Percentiles rank a stretch among this genome's conserved stretches.
Conservation (phyloP, 495 filamentous ascomycete species). For the Talaromyces trachyspermus region DNA sequence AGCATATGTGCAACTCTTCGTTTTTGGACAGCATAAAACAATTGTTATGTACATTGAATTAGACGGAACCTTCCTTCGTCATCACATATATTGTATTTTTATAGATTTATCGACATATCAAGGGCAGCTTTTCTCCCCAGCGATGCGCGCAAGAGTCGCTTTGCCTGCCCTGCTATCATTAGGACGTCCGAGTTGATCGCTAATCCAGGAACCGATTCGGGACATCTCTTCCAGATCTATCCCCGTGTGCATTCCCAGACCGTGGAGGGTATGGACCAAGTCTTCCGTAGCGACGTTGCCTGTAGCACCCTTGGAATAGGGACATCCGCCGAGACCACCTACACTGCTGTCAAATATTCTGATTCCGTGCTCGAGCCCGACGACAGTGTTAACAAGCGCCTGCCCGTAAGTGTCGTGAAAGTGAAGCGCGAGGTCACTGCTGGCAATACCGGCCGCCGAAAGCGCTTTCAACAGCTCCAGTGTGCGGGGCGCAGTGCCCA, state of each 20-base stretch:
- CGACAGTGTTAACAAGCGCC: slow-evolving; percentile 82
- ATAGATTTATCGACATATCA: neutral
- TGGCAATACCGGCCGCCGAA: slow-evolving; percentile 65
- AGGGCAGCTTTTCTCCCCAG: slow-evolving; percentile 2
- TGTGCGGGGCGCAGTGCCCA: slow-evolving; percentile 84
- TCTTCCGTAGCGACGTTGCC: slow-evolving; percentile 96
- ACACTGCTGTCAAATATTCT: slow-evolving; percentile 85
- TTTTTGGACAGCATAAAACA: neutral
- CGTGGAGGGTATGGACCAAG: slow-evolving; percentile 81
- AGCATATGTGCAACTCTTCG: neutral
- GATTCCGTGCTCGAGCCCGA: slow-evolving; percentile 82
- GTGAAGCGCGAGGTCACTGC: slow-evolving; percentile 80
- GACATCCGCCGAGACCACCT: slow-evolving; percentile 87
- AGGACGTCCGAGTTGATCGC: slow-evolving; percentile 63
- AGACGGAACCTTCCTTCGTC: neutral
- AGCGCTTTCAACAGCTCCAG: slow-evolving; percentile 63
- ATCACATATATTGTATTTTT: neutral
- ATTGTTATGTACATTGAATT: slow-evolving; percentile 6
- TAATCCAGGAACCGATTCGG: slow-evolving; percentile 86
- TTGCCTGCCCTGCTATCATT: slow-evolving; percentile 76
- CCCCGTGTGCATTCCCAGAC: slow-evolving; percentile 78
- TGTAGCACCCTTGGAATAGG: slow-evolving; percentile 87
- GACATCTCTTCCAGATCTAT: slow-evolving; percentile 77
- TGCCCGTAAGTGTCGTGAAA: slow-evolving; percentile 98
- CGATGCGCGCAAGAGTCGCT: slow-evolving; percentile 55